phyloP scores from a whole-genome alignment of 2,329 filamentous ascomycete species.

The Thermothelomyces thermophilus region DNA sequence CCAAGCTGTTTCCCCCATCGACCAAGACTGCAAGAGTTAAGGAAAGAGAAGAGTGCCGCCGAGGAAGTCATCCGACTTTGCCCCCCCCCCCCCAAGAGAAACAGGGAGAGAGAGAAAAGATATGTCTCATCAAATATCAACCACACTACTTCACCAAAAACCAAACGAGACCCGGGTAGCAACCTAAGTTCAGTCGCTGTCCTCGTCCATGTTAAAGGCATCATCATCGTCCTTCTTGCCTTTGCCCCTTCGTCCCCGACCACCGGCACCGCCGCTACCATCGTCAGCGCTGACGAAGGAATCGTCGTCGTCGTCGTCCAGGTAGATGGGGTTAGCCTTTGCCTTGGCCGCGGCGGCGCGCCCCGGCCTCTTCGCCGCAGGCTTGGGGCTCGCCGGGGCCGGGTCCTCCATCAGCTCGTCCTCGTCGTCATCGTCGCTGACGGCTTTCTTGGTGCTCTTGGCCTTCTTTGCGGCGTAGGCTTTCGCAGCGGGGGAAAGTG shows the following conservation, averaged over 20 bases:
- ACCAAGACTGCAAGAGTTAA: no score
- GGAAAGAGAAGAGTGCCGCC: no score
- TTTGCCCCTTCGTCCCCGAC: background rate
- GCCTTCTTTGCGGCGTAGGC: background rate
- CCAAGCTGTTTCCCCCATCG: no score
- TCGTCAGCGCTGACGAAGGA: conserved; percentile 21
- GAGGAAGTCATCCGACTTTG: no score
- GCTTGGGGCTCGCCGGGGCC: conserved; percentile 25
- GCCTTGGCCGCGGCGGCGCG: conserved; percentile 36
- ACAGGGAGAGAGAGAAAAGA: no score
- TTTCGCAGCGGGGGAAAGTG: conserved; percentile 51
- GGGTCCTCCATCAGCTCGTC: conserved; percentile 27
- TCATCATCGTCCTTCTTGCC: conserved; percentile 23
- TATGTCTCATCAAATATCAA: background rate
- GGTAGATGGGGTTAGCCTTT: conserved; percentile 36
- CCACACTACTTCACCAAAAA: background rate
- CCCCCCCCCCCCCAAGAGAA: no score
- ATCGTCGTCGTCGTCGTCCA: conserved; percentile 34
- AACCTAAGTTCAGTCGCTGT: conserved; percentile 18
- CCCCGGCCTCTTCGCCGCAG: conserved; percentile 34
- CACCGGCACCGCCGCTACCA: background rate
- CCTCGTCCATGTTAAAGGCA: conserved; percentile 36
- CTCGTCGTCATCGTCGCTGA: conserved; percentile 34
- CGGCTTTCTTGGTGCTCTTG: conserved; percentile 34
- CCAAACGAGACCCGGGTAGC: background rate